Evolutionary conservation across 2,329 filamentous ascomycete genomes (phyloP), one percentile per base, ranked within the genome.

Genomic region (Aspergillus quadricinctus): DNA sequence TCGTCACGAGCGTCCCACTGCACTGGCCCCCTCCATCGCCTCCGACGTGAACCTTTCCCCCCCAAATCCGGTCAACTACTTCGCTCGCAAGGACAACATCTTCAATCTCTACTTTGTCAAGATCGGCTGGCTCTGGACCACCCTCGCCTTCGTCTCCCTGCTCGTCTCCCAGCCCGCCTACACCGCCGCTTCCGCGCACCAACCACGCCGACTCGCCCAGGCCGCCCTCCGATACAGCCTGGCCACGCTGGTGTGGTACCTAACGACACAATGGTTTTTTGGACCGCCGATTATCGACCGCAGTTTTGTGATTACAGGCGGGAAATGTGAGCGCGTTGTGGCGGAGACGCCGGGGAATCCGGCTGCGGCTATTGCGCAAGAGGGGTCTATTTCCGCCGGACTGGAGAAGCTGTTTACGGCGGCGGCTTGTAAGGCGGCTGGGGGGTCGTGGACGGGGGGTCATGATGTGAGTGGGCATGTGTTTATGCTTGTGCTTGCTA

Each of bases 391-490:
- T 3, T 61, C 58, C n/a, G 45, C 71, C 21, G 77, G 79, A 37
- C 64, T 75, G 17, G 71, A 76, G 60, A 76, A 80, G 51, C 78
- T 87, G 58, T 77, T 92, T 46, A 93, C 89, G 1, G 86, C 88
- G 1, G 85, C 88, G 4, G 88, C 90, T 46, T 99, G 94, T 71
- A 94, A 90, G 76, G 81, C 87, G 3, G 84, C 86, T 0, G 93
- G 93, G 6, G 93, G 94, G 0, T 78, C 80, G 54, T 99, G 94
- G 94, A 84, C 80, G 56, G 94, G 94, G n/a, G 94, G 94, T 0
- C 92, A 97, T 74, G 94, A 99, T 74, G 93, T 99, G 65, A 94
- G 89, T 59, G 94, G 94, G 0, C 94, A 97, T 74, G 91, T 97
- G 3, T 97, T 99, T 69, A 77, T 99, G 77, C 81, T 99, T 50